These are phyloP conservation scores for Lecanicillium sp. DNA, from an alignment of 2,329 filamentous ascomycete genomes.

Conservation along the genomic window DNA sequence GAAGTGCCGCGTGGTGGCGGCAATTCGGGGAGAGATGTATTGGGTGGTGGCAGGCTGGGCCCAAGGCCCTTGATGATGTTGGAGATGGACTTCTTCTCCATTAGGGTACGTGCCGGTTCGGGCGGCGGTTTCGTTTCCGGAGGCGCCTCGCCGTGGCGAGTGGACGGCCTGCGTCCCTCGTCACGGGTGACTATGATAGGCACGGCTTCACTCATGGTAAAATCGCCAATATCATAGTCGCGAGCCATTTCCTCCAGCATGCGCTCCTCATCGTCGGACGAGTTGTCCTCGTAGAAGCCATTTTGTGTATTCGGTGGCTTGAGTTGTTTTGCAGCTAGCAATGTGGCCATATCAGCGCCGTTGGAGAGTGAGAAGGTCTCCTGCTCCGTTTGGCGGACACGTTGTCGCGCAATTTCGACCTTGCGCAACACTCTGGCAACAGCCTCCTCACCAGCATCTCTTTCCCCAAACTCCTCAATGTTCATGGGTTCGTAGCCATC, in stretches of 20 bases:
- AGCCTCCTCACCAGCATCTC: conserved; percentile 37
- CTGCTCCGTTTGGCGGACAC: conserved; percentile 65
- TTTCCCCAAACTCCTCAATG: conserved; percentile 35
- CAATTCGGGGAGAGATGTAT: conserved; percentile 39
- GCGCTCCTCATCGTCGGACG: conserved; percentile 67
- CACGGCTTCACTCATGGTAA: conserved; percentile 52
- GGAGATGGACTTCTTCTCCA: conserved; percentile 44
- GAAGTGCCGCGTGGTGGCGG: conserved; percentile 29
- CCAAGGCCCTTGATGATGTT: conserved; percentile 17
- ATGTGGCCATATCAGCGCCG: conserved; percentile 14
- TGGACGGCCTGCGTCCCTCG: conserved; percentile 45
- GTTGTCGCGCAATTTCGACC: conserved; percentile 70
- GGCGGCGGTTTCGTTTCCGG: conserved; percentile 38
- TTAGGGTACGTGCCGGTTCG: conserved; percentile 58
- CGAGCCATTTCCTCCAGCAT: conserved; percentile 83
- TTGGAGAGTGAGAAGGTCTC: conserved; percentile 42
- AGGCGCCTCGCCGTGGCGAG: conserved; percentile 51
- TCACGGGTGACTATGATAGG: conserved; percentile 40
- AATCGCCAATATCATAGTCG: conserved; percentile 77
- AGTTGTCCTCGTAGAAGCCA: conserved; percentile 58
- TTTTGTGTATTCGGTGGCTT: conserved; percentile 29
- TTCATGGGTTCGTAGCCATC: conserved; percentile 76
- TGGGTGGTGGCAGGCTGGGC: conserved; percentile 42
- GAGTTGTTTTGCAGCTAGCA: conserved; percentile 9
- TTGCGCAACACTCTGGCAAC: conserved; percentile 55